Evolutionary conservation across 257 asterid genomes (phyloP).

Genomic region (Solanum peruvianum): DNA sequence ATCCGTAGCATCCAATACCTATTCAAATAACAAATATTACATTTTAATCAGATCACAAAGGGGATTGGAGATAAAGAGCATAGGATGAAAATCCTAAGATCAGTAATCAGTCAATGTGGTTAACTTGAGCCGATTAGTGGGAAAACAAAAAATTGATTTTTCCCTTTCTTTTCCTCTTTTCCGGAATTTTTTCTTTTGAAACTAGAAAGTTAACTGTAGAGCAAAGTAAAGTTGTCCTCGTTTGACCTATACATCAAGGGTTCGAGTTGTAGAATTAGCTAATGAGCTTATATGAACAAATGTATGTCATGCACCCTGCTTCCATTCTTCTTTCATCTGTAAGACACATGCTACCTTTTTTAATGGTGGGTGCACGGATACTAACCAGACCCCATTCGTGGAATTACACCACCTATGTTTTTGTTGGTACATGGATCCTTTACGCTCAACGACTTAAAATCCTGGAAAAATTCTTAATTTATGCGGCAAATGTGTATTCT

Average conservation of each 20-base stretch:
- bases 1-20: conserved; percentile 96
- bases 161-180: background rate
- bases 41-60: background rate
- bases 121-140: background rate
- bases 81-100: background rate
- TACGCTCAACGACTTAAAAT: background rate
- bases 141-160: background rate
- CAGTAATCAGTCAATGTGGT: background rate
- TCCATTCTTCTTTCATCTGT: background rate
- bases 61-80: background rate
- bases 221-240: background rate
- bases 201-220: background rate
- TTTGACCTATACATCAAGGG: background rate
- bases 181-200: background rate
- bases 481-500: background rate
- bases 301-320: background rate
- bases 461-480: background rate
- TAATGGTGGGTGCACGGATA: background rate
- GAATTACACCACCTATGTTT: background rate
- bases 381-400: background rate
- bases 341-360: background rate
- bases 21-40: background rate
- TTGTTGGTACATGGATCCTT: background rate
- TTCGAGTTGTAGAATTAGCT: background rate
- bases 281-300: background rate